Percentiles rank a stretch among this genome's conserved stretches.
phyloP scores from a whole-genome alignment of 2,329 filamentous ascomycete species.

The Cadophora sp. region DNA sequence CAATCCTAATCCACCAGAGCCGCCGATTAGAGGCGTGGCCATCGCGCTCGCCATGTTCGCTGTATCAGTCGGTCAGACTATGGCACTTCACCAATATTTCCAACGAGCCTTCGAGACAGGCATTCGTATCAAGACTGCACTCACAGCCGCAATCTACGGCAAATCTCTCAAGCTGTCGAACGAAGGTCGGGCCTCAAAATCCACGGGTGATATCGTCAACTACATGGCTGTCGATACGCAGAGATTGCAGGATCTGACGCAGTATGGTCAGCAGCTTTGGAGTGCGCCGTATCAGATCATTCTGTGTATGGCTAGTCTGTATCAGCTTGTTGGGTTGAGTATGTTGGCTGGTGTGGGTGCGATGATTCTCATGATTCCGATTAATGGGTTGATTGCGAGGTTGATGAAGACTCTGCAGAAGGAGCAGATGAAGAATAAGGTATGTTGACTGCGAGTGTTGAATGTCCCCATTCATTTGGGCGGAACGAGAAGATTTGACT shows the following conservation, averaged over 20 bases:
- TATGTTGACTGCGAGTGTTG: slow-evolving; percentile 22
- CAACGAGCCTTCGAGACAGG: slow-evolving; percentile 93
- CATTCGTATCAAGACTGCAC: slow-evolving; percentile 92
- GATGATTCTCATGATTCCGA: slow-evolving; percentile 97
- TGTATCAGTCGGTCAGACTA: slow-evolving; percentile 85
- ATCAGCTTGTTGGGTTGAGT: slow-evolving; percentile 91
- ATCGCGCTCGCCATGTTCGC: slow-evolving; percentile 94
- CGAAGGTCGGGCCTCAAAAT: slow-evolving; percentile 86
- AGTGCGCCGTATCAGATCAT: slow-evolving; percentile 96
- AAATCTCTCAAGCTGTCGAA: slow-evolving; percentile 92
- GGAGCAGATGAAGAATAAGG: slow-evolving; percentile 97
- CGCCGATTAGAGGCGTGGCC: slow-evolving; percentile 81
- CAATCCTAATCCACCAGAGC: slow-evolving; percentile 66
- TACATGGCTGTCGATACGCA: slow-evolving; percentile 99
- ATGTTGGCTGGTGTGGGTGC: slow-evolving; percentile 95
- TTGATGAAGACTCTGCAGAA: slow-evolving; percentile 96
- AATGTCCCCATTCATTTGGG: not conserved
- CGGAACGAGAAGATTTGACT: not conserved
- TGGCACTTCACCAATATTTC: slow-evolving; percentile 96
- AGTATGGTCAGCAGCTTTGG: slow-evolving; percentile 95
- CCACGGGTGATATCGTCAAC: slow-evolving; percentile 97
- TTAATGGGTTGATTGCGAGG: slow-evolving; percentile 90
- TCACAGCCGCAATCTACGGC: slow-evolving; percentile 90
- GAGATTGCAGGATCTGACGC: slow-evolving; percentile 90
- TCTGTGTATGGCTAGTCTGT: slow-evolving; percentile 94